Base-by-base conservation (phyloP, 805 yeast species). In the Candida sakaeoensis region DNA sequence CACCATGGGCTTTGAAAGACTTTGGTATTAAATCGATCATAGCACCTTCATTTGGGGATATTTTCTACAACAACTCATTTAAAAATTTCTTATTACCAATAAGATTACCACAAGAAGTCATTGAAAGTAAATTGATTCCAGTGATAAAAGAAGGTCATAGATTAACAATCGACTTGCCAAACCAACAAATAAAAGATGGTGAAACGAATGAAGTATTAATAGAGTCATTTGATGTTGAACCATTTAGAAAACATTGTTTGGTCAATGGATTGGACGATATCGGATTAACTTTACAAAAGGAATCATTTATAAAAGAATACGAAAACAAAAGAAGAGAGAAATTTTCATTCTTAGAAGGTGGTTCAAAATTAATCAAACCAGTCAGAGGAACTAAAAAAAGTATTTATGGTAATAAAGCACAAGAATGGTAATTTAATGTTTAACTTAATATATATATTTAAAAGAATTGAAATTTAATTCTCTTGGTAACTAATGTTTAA, bases 1-100 rank as follows among this genome's bases (percentile, higher is more conserved):
- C 99, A 24, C 98, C 99, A 43, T 93, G 99, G 99, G 98, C 99
- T 2, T 75, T 93, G 51, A 90, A 89, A 56, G 99, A 93, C 68
- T 93, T 93, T 57, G 99, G 99, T 65, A 89, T 93, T 64, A 83
- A 85, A 64, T 83, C 91, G 48, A 85, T 93, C 57, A 90, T 93
- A 63, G 98, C 98, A 5, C 99, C 98, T 42, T 89, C 97, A 0
- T 93, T 91, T 53, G 99, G 98, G 63, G 99, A 93, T 67, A 93
- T 93, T 54, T 93, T 93, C 75, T 90, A 87, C 79, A 93, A 86
- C 72, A 93, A 93, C 74, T 90, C 97, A 40, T 86, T 86, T 74
- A 93, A 93, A 73, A 93, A 93, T 66, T 96, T 96, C 33, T 74
- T 93, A 62, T 71, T 93, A 49, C 98, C 98, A 43, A 88, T 93